These are phyloP conservation scores for Adenanthera pavonina DNA, from an alignment of 306 rosid genomes.

Conservation along the genomic window DNA sequence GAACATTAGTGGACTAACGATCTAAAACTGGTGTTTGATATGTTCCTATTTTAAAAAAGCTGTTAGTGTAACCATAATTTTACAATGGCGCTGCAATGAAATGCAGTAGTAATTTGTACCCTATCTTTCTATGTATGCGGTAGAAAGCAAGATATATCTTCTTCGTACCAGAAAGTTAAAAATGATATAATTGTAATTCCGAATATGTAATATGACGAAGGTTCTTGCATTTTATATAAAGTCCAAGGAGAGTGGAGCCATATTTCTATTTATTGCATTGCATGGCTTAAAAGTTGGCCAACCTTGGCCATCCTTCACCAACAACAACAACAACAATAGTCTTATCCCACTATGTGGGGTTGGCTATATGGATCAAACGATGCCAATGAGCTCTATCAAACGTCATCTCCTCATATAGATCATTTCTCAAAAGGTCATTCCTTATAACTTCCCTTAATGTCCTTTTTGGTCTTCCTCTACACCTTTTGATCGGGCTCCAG, in stretches of 20 bases:
- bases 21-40: constrained; percentile 13
- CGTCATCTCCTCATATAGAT: too few species aligned
- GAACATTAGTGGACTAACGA: background rate
- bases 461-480: too few species aligned
- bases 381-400: too few species aligned
- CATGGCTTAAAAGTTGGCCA: constrained; percentile 10
- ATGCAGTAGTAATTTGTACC: background rate
- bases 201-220: background rate
- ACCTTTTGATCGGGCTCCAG: too few species aligned
- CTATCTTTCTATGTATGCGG: background rate
- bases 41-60: background rate
- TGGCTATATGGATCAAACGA: too few species aligned
- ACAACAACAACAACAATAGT: too few species aligned
- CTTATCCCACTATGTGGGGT: too few species aligned
- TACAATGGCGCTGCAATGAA: background rate
- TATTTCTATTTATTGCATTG: background rate
- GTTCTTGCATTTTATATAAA: background rate
- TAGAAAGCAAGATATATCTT: background rate
- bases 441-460: too few species aligned
- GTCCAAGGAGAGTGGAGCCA: background rate
- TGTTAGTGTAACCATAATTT: background rate
- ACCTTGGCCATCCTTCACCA: background rate
- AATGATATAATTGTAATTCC: background rate
- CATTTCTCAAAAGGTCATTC: too few species aligned
- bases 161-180: background rate